Percentiles rank a stretch among this genome's conserved stretches.
Evolutionary conservation across 306 rosid genomes (phyloP).

Genomic region (Styphnolobium japonicum): DNA sequence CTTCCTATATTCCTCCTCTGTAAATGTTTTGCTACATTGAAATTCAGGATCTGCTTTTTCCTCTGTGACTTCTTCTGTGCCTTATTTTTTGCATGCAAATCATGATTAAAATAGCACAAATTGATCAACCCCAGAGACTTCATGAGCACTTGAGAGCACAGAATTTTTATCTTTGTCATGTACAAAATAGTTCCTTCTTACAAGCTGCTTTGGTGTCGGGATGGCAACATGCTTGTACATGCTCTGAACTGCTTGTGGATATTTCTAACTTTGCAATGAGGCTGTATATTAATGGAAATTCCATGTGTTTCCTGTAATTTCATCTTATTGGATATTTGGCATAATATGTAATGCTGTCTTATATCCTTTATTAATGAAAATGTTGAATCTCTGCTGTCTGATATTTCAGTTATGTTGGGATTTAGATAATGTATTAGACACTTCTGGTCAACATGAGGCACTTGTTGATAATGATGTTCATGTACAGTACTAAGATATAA

Average conservation of each 20-base stretch:
- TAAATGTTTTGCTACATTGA: neutral
- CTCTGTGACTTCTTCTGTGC: neutral
- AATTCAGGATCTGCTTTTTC: neutral
- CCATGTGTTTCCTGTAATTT: neutral
- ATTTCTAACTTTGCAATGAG: neutral
- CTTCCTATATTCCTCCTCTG: neutral
- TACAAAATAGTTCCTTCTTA: neutral
- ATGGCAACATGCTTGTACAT: neutral
- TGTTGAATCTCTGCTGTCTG: neutral
- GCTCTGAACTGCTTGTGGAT: conserved; percentile 9
- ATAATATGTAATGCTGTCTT: neutral
- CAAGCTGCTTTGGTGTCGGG: neutral
- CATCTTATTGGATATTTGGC: neutral
- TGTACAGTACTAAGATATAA: neutral
- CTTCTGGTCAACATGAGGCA: neutral
- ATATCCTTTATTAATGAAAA: neutral
- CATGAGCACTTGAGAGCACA: neutral
- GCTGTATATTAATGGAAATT: neutral
- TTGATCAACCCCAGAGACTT: neutral
- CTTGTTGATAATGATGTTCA: neutral
- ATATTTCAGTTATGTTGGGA: neutral
- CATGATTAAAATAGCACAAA: neutral
- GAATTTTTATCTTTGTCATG: neutral
- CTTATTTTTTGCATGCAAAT: conserved; percentile 5
- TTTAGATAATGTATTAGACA: neutral